Base-by-base conservation (phyloP, 1,284 basidiomycete species). In the Ustilago trichophora region DNA sequence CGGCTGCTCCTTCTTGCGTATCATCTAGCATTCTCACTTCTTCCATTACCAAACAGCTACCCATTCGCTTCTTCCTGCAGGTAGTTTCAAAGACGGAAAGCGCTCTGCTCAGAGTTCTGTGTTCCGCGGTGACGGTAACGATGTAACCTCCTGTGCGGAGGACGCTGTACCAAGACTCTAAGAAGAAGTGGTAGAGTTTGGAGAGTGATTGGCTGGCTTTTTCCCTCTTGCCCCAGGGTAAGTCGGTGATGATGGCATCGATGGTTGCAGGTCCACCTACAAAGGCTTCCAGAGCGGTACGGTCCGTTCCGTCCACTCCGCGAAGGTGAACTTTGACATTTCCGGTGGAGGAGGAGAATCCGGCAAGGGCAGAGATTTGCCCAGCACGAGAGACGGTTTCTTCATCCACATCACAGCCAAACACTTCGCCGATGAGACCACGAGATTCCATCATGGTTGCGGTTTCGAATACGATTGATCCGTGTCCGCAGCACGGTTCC, bases 401-500 rank as follows among this genome's bases (percentile, higher is more conserved):
- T 2, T 47, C 46, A 27, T 64, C 68, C 4, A 65, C 22, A 31
- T 71, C 72, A 36, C 64, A 65, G 15, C 62, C 69, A 3, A 58
- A 29, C 15, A 72, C 53, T 4, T 67, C 48, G 12, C 52, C 62
- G 0, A 12, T 24, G 6, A 72, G 26, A 2, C 59, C 65, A 21
- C 60, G 53, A 21, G 58, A 44, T 49, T 69, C 66, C 37, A 72
- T 43, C 56, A 59, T 58, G 18, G 56, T 51, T 11, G 64, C 70
- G 2, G 58, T 65, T 29, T 72, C 65, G n/a, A 72, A 60, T 0
- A 57, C 59, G 2, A 72, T 31, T 35, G 60, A 64, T 6, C 65
- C 70, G 16, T 68, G 65, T 0, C 70, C 70, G 42, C 65, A 68
- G 56, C 70, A 72, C 10, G 70, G 65, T 42, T 72, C 70, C 8